A percentile compares a stretch with the other conserved stretches of the same genome.
Conservation (phyloP, 2,329 filamentous ascomycete species). For the Alternaria viburni region DNA sequence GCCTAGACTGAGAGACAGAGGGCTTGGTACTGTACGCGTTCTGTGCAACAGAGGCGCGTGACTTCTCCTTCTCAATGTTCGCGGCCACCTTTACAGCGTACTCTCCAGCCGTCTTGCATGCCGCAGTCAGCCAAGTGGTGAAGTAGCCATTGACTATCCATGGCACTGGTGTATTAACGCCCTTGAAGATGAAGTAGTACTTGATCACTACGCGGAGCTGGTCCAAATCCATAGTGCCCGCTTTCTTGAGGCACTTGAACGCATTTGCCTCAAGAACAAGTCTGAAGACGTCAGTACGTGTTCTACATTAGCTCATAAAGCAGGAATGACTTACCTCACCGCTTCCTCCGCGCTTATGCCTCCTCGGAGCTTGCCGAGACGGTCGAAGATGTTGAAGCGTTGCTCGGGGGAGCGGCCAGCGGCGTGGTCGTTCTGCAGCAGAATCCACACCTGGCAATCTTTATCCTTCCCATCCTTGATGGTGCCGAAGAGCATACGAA, state of each 20-base stretch:
- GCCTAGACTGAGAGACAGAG: not conserved
- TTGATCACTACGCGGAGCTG: not conserved
- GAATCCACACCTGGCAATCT: not conserved
- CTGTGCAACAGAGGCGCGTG: not conserved
- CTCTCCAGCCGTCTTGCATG: not conserved
- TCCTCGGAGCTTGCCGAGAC: not conserved
- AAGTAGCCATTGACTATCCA: not conserved
- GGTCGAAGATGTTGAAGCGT: not conserved
- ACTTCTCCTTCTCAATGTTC: not conserved
- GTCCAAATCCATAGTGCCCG: not conserved
- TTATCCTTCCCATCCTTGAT: not conserved
- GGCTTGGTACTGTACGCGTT: not conserved
- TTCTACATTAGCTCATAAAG: not conserved
- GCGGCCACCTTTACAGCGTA: not conserved
- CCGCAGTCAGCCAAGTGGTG: not conserved
- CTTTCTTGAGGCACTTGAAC: not conserved
- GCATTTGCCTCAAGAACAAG: not conserved
- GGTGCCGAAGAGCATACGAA: not conserved
- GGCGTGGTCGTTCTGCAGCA: not conserved
- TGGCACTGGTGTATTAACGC: not conserved
- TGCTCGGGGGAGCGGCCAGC: not conserved
- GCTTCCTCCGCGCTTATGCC: not conserved
- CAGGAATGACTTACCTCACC: not conserved
- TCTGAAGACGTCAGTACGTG: not conserved
- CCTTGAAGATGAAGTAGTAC: not conserved